Evolutionary conservation across 306 rosid genomes (phyloP).

Genomic region (Vigna angularis): DNA sequence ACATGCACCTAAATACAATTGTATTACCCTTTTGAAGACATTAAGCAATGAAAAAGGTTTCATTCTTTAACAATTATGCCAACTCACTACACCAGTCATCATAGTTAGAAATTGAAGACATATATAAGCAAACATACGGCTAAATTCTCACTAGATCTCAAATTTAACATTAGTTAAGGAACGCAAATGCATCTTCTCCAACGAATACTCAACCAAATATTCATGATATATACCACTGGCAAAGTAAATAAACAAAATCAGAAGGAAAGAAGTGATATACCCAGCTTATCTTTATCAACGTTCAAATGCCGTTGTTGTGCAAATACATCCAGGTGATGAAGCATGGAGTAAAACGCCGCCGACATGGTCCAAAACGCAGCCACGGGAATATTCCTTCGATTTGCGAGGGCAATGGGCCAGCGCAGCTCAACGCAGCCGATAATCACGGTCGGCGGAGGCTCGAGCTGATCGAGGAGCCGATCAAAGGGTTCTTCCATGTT

Average conservation of each 20-base stretch:
- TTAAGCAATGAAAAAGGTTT: not conserved
- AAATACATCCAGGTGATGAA: conserved; percentile 37
- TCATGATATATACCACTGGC: not conserved
- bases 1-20: not conserved
- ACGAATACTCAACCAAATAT: too few species aligned
- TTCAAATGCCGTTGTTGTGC: not conserved
- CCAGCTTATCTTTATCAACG: not conserved
- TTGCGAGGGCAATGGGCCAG: conserved; percentile 48
- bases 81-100: not conserved
- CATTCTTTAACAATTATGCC: not conserved
- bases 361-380: conserved; percentile 63
- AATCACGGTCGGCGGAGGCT: conserved; percentile 41
- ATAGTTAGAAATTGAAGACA: not conserved
- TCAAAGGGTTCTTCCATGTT: conserved; percentile 62
- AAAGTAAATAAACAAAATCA: not conserved
- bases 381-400: conserved; percentile 49
- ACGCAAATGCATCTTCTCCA: too few species aligned
- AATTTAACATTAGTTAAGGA: not conserved
- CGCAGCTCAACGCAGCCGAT: conserved; percentile 41
- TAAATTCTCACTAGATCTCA: conserved; percentile 2
- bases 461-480: conserved; percentile 53
- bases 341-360: conserved; percentile 43
- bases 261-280: conserved; percentile 31
- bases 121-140: not conserved
- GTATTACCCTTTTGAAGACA: not conserved